phyloP scores from a whole-genome alignment of 2,329 filamentous ascomycete genomes.

The Cladophialophora carrionii region DNA sequence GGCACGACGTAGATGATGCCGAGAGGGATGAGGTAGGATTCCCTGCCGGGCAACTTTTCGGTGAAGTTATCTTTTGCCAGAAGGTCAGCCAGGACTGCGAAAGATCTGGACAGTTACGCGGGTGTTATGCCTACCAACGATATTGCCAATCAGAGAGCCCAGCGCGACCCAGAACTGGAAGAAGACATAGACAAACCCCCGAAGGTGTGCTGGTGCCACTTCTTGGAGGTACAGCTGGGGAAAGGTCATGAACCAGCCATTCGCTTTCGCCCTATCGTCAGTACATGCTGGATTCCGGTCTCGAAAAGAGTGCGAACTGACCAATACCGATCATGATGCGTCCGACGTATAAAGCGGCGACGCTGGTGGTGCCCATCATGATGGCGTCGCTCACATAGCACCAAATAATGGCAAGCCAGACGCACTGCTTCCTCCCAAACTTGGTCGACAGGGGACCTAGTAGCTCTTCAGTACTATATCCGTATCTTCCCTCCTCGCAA shows the following conservation, averaged over 20 bases:
- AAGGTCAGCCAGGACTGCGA: neutral
- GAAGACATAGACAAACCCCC: slow-evolving; percentile 54
- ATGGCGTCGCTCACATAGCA: slow-evolving; percentile 35
- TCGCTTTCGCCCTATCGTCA: slow-evolving; percentile 38
- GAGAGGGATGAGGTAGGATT: slow-evolving; percentile 28
- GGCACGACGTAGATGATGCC: slow-evolving; percentile 26
- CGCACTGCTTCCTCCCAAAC: slow-evolving; percentile 56
- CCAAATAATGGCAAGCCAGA: slow-evolving; percentile 3
- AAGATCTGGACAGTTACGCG: neutral
- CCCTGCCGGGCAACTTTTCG: slow-evolving; percentile 10
- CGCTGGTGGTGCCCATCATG: slow-evolving; percentile 49
- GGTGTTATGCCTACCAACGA: slow-evolving; percentile 1
- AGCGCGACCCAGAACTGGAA: slow-evolving; percentile 44
- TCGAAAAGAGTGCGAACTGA: neutral
- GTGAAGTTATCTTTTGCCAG: slow-evolving; percentile 24
- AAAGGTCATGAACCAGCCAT: slow-evolving; percentile 53
- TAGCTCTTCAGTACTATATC: slow-evolving; percentile 42
- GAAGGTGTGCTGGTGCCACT: slow-evolving; percentile 52
- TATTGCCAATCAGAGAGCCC: neutral
- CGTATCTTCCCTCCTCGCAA: neutral
- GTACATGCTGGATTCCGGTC: neutral
- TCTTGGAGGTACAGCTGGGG: slow-evolving; percentile 56
- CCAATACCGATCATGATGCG: slow-evolving; percentile 49
- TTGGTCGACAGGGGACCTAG: slow-evolving; percentile 45
- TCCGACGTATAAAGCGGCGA: slow-evolving; percentile 51